Evolutionary conservation across 345 rosid species (phyloP), one percentile per base, ranked within the genome.

Genomic region (Populus ilicifolia): DNA sequence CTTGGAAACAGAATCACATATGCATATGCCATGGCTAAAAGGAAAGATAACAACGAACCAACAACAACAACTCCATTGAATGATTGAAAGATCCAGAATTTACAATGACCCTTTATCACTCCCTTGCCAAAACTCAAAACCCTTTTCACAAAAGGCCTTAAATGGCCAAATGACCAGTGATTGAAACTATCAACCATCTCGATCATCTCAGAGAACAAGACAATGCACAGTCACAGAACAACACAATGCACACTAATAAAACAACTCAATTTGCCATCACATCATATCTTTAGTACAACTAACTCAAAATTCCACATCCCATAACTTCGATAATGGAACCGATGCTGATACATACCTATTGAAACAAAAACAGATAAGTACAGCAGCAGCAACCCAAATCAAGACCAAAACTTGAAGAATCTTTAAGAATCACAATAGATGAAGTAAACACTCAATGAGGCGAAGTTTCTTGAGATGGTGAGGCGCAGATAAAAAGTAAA

Each of bases 1-100:
- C 70, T 80, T 1, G 92, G 92, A 66, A 84, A 79, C 67, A 89
- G 71, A 68, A 75, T 80, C 64, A 83, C 67, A 73, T 83, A 90
- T 29, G 83, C 86, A 75, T 84, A 89, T 43, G 83, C 72, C 36
- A 80, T 25, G 54, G 80, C 92, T 74, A 86, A 48, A 72, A 89
- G 78, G 71, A 89, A 90, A 17, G 85, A 78, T 14, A 89, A 10
- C 56, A 83, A 70, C 20, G 87, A 85, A 21, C 85, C 87, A 44
- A 85, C 59, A 13, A 75, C 80, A 41, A 82, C 20, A 72, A 84
- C 72, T 54, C 87, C 89, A 80, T 79, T 77, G 46, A 83, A 74
- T 4, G 92, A 81, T 70, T 80, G 84, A 56, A 78, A 78, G 84
- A 80, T 70, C 84, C 85, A 77, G 69, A 83, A 48, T 77, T 81